phyloP scores from a whole-genome alignment of 1,139 yeast species.

The Yamadazyma songkhlaensis region DNA sequence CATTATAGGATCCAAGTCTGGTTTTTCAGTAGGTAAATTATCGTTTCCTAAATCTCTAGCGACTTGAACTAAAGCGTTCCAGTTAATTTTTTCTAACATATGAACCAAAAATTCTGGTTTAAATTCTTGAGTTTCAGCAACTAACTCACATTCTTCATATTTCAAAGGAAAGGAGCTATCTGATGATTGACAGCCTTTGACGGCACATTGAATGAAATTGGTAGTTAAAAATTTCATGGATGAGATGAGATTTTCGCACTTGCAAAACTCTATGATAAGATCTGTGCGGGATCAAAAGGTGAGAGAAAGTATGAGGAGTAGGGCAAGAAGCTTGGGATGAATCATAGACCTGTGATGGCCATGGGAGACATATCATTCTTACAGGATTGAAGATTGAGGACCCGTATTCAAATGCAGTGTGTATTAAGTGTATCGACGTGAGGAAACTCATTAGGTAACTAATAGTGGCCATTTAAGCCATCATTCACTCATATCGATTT shows the following conservation, averaged over 20 bases:
- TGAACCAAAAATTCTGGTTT: slow-evolving; percentile 77
- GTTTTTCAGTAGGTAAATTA: slow-evolving; percentile 61
- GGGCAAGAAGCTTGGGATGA: too few relatives aligned
- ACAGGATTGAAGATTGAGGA: too few relatives aligned
- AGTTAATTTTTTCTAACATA: slow-evolving; percentile 79
- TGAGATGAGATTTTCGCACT: slow-evolving; percentile 5
- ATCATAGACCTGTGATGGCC: too few relatives aligned
- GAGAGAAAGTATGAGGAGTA: too few relatives aligned
- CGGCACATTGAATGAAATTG: slow-evolving; percentile 93
- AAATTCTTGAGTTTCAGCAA: slow-evolving; percentile 76
- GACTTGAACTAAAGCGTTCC: slow-evolving; percentile 79
- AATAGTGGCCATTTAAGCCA: too few relatives aligned
- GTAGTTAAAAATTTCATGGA: slow-evolving; percentile 86
- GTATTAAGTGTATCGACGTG: too few relatives aligned
- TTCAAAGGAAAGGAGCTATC: slow-evolving; percentile 78
- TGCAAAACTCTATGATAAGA: background rate
- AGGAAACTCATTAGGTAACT: too few relatives aligned
- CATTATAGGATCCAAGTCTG: slow-evolving; percentile 55
- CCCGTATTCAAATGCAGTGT: too few relatives aligned
- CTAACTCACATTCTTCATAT: slow-evolving; percentile 69
- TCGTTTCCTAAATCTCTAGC: slow-evolving; percentile 75
- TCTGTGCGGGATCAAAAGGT: background rate
- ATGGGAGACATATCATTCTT: too few relatives aligned
- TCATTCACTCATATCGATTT: too few relatives aligned
- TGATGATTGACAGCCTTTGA: slow-evolving; percentile 73